Percentiles rank a stretch among this genome's conserved stretches.
Conservation (phyloP, 345 rosid genomes). For the Durio zibethinus region DNA sequence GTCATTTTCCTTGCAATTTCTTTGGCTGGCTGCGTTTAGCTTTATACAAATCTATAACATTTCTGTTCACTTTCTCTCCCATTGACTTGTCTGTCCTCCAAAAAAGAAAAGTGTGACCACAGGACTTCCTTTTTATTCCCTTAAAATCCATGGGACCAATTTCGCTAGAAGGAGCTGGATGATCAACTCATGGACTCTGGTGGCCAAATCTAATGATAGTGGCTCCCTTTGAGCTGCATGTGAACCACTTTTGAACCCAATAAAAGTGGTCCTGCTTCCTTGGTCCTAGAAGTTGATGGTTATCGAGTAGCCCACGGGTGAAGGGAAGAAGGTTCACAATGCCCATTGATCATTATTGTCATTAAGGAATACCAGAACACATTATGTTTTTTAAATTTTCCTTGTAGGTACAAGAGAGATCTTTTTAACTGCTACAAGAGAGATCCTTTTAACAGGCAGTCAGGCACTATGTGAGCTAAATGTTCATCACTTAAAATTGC, state of each 20-base stretch:
- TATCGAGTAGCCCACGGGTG: not conserved
- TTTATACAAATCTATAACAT: not conserved
- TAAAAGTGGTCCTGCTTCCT: not conserved
- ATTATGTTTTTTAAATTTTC: no score
- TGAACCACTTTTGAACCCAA: not conserved
- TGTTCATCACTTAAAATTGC: not conserved
- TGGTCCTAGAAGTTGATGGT: not conserved
- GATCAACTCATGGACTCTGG: not conserved
- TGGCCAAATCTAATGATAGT: not conserved
- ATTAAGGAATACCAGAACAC: no score
- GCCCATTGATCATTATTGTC: no score
- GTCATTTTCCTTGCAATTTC: conserved; percentile 1
- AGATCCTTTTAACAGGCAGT: no score
- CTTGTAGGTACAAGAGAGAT: no score
- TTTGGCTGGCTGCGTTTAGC: not conserved
- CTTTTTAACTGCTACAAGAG: no score
- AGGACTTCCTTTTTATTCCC: not conserved
- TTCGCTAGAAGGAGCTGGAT: not conserved
- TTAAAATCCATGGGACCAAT: not conserved
- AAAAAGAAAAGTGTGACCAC: not conserved
- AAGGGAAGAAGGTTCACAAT: no score
- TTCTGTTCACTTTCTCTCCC: not conserved
- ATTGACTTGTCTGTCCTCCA: no score
- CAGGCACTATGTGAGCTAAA: not conserved
- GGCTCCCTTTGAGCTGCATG: not conserved